Evolutionary conservation across 164 flowering plant genomes (phyloP).

Genomic region (Nymphaea colorata): DNA sequence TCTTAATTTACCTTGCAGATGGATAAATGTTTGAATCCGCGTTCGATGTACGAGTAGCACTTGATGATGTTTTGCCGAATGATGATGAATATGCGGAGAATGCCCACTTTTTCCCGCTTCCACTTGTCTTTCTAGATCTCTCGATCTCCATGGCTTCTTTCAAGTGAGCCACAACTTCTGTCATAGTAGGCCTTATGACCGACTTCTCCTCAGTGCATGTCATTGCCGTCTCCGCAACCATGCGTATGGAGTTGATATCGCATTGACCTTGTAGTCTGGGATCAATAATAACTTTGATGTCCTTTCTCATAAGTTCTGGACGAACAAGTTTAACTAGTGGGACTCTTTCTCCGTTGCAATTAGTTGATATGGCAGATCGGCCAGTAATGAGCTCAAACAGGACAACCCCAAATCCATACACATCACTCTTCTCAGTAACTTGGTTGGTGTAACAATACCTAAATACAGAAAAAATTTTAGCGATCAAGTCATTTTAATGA

Average conservation of each 20-base stretch:
- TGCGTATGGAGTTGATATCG: constrained; percentile 29
- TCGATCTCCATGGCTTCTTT: constrained; percentile 4
- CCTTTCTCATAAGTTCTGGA: constrained; percentile 22
- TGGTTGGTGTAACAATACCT: constrained; percentile 20
- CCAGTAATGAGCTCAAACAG: constrained; percentile 40
- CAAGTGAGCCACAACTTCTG: constrained; percentile 16
- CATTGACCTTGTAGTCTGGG: constrained; percentile 19
- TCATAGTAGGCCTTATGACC: constrained; percentile 29
- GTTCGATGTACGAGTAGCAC: too few relatives aligned
- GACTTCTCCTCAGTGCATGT: constrained; percentile 20
- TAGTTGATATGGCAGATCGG: constrained; percentile 12
- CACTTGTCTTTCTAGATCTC: background rate
- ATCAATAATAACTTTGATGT: constrained; percentile 24
- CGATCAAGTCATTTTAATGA: constrained; percentile 9
- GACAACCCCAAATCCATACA: constrained; percentile 44
- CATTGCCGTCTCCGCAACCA: constrained; percentile 32
- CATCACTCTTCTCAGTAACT: constrained; percentile 43
- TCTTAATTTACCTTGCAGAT: too few relatives aligned
- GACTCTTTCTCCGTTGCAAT: too few relatives aligned
- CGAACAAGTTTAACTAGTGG: constrained; percentile 26
- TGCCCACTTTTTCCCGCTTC: too few relatives aligned
- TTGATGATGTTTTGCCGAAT: too few relatives aligned
- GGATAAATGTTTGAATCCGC: too few relatives aligned
- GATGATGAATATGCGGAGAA: too few relatives aligned
- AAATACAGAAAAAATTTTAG: background rate